Evolutionary conservation across 768 basidiomycete species (phyloP), one percentile per base, ranked within the genome.

Genomic region (Paxillus involutus): DNA sequence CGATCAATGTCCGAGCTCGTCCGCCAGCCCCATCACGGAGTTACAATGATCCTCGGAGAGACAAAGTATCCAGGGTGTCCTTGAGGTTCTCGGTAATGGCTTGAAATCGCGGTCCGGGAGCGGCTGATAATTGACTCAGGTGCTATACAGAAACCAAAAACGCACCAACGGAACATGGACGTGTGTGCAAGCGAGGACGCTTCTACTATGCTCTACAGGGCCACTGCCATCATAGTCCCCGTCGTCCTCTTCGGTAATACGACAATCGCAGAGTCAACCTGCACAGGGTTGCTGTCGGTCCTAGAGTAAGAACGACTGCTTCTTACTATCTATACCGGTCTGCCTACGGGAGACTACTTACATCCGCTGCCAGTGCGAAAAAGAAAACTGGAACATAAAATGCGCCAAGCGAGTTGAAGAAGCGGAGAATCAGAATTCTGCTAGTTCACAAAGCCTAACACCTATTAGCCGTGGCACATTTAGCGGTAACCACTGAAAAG

Each of bases 371-470:
- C 21, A 21, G 21, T 21, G 21, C 2, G 21, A 21, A 21, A 21
- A 21, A 21, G 21, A 21, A n/a, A 21, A 5, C 39, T 17, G 14
- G n/a, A 33, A 51, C 30, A 32, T 51, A 14, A 24, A 49, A 44
- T n/a, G 12, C 55, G 80, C 82, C 82, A 43, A 84, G 75, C 6
- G 86, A 87, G 65, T 88, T 85, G 58, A 88, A 88, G 70, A 85
- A 85, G 47, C 85, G 87, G 4, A 86, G 68, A 44, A 88, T 68
- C 2, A 87, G 73, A 8, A 71, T 69, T 2, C 33, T 10, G 21
- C 21, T 3, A 30, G 29, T 85, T 85, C 3, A 67, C 58, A 5
- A 32, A 14, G 64, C 83, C 54, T 55, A 24, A 19, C 14, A 41
- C 30, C 21, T 6, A n/a, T 11, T 21, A 36, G 40, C 17, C 24